A percentile compares a stretch with the other conserved stretches of the same genome.
These are phyloP conservation scores for Psilocybe subaeruginosa DNA, from an alignment of 768 basidiomycete genomes.

Conservation along the genomic window DNA sequence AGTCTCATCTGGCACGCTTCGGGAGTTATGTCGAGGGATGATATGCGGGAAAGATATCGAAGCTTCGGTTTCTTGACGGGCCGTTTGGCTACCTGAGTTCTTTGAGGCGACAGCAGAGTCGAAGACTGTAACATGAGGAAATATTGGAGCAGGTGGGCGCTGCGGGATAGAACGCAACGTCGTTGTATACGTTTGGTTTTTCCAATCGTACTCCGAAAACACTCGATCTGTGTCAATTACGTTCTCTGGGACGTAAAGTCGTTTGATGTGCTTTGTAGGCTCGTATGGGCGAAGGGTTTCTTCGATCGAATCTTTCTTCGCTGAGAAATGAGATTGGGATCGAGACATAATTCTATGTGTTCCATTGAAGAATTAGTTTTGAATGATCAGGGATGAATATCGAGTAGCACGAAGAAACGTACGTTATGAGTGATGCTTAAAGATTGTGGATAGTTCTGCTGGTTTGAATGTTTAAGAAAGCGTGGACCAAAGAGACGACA, in stretches of 20 bases:
- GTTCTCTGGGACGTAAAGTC: slow-evolving; percentile 16
- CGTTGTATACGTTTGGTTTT: slow-evolving; percentile 9
- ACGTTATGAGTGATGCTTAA: slow-evolving; percentile 1
- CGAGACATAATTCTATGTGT: slow-evolving; percentile 5
- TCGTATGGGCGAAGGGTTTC: neutral
- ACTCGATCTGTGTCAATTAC: slow-evolving; percentile 8
- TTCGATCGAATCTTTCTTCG: neutral
- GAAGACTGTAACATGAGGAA: neutral
- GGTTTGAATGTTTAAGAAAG: neutral
- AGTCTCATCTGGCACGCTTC: slow-evolving; percentile 5
- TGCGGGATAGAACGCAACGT: slow-evolving; percentile 7
- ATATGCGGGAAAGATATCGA: neutral
- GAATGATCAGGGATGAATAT: neutral
- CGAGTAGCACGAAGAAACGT: neutral
- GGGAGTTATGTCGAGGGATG: neutral
- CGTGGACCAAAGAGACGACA: neutral
- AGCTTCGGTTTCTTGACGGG: neutral
- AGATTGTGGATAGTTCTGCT: neutral
- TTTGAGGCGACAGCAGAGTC: neutral
- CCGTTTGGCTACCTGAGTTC: too few species aligned
- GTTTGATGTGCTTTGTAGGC: slow-evolving; percentile 14
- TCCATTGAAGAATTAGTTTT: neutral
- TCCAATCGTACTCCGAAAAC: slow-evolving; percentile 17
- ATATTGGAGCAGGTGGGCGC: neutral
- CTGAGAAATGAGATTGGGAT: slow-evolving; percentile 6